These are phyloP conservation scores for Pholiota microspora DNA, from an alignment of 768 basidiomycete species.

Conservation along the genomic window DNA sequence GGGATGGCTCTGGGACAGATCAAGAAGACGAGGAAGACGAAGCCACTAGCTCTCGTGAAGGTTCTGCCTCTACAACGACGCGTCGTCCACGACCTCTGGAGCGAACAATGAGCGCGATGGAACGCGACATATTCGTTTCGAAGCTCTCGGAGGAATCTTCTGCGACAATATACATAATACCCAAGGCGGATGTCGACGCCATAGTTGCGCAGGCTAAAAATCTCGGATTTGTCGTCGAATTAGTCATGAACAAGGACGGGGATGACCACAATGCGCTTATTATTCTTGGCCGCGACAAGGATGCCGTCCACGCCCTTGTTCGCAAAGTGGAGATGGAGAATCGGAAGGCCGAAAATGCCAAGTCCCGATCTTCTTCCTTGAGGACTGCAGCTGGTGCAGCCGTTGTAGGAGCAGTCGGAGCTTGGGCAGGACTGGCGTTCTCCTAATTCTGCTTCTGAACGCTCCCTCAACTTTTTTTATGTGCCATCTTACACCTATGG, in stretches of 20 bases:
- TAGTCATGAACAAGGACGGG: conserved; percentile 36
- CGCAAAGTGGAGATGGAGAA: conserved; percentile 31
- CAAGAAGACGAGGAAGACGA: conserved; percentile 19
- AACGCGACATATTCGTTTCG: conserved; percentile 50
- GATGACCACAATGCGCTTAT: conserved; percentile 42
- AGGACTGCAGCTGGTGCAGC: conserved; percentile 53
- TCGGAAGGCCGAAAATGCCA: conserved; percentile 18
- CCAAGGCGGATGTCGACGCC: conserved; percentile 39
- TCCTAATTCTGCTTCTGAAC: conserved; percentile 22
- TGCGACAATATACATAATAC: conserved; percentile 50
- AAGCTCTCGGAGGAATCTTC: conserved; percentile 39
- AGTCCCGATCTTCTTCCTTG: conserved; percentile 20
- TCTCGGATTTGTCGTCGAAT: conserved; percentile 41
- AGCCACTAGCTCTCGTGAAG: conserved; percentile 10
- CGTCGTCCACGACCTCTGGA: conserved; percentile 29
- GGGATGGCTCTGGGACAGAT: conserved; percentile 12
- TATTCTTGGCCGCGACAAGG: conserved; percentile 51
- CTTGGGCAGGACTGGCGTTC: conserved; percentile 58
- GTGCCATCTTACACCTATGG: too few species aligned
- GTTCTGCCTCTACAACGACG: conserved; percentile 12
- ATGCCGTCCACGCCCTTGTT: conserved; percentile 40
- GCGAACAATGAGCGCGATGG: conserved; percentile 50
- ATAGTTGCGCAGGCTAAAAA: conserved; percentile 39
- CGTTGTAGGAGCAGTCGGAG: conserved; percentile 60
- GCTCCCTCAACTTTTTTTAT: too few species aligned